These are phyloP conservation scores for Cenococcum geophilum DNA, from an alignment of 495 filamentous ascomycete species.

Conservation along the genomic window DNA sequence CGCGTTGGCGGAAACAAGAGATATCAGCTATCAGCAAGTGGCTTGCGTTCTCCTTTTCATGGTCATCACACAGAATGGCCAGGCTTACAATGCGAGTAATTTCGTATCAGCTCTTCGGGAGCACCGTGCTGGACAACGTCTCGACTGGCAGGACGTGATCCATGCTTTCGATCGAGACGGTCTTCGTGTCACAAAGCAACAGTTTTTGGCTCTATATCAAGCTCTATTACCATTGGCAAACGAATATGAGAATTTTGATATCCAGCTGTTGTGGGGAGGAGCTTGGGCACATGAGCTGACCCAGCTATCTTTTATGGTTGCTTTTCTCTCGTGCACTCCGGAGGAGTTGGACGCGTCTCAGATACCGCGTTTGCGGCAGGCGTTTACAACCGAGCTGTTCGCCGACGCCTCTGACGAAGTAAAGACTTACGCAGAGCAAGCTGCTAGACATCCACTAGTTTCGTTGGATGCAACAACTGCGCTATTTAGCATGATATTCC, in stretches of 20 bases:
- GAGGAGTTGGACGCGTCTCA: slow-evolving; percentile 74
- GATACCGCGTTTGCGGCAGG: slow-evolving; percentile 70
- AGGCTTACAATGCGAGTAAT: slow-evolving; percentile 62
- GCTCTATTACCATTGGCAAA: slow-evolving; percentile 64
- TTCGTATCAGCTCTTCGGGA: slow-evolving; percentile 60
- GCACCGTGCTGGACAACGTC: slow-evolving; percentile 51
- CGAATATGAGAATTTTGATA: slow-evolving; percentile 57
- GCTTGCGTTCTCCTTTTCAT: slow-evolving; percentile 78
- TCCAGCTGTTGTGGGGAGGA: slow-evolving; percentile 86
- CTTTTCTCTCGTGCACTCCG: slow-evolving; percentile 62
- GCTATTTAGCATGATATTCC: slow-evolving; percentile 50
- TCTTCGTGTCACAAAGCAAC: slow-evolving; percentile 64
- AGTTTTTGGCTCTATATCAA: slow-evolving; percentile 74
- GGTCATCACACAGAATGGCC: slow-evolving; percentile 59
- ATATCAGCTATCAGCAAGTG: slow-evolving; percentile 74
- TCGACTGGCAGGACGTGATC: slow-evolving; percentile 79
- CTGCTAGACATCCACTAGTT: slow-evolving; percentile 77
- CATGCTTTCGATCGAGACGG: slow-evolving; percentile 75
- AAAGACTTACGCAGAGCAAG: slow-evolving; percentile 62
- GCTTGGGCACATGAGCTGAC: slow-evolving; percentile 79
- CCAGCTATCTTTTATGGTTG: slow-evolving; percentile 82
- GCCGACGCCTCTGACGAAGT: slow-evolving; percentile 62
- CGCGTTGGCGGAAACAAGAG: slow-evolving; percentile 56
- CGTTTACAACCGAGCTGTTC: slow-evolving; percentile 73
- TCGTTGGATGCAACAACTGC: slow-evolving; percentile 76